Percentiles rank a stretch among this genome's conserved stretches.
phyloP scores from a whole-genome alignment of 331 rosid species.

The Pyracantha coccinea region DNA sequence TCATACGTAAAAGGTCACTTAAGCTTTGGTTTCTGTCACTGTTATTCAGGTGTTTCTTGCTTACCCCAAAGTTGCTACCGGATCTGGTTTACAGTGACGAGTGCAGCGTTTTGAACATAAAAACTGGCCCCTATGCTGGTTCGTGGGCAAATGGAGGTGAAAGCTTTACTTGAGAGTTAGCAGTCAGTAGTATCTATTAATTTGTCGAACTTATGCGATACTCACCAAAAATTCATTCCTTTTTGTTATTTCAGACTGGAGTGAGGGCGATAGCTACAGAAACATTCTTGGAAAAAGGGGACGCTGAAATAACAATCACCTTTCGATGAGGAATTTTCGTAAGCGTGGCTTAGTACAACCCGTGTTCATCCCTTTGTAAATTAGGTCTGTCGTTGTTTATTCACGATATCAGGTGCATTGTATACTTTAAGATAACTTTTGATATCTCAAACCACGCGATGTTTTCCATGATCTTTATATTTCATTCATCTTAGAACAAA shows the following conservation, averaged over 20 bases:
- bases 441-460: neutral
- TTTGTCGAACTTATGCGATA: neutral
- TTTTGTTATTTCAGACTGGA: constrained; percentile 54
- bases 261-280: constrained; percentile 74
- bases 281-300: constrained; percentile 33
- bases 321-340: neutral
- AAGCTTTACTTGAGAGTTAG: neutral
- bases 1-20: neutral
- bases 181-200: neutral
- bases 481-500: too few species aligned
- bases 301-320: constrained; percentile 12
- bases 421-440: neutral
- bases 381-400: neutral
- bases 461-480: neutral
- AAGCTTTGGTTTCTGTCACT: neutral
- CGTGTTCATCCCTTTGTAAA: neutral
- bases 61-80: constrained; percentile 85
- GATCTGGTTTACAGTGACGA: constrained; percentile 85
- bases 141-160: constrained; percentile 55
- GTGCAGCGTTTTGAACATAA: constrained; percentile 76
- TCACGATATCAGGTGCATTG: neutral
- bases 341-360: too few species aligned
- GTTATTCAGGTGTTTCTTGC: constrained; percentile 76
- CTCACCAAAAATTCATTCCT: constrained; percentile 5
- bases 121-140: constrained; percentile 85